Conservation (phyloP, 2,329 filamentous ascomycete genomes). For the Colletotrichum sublineola region DNA sequence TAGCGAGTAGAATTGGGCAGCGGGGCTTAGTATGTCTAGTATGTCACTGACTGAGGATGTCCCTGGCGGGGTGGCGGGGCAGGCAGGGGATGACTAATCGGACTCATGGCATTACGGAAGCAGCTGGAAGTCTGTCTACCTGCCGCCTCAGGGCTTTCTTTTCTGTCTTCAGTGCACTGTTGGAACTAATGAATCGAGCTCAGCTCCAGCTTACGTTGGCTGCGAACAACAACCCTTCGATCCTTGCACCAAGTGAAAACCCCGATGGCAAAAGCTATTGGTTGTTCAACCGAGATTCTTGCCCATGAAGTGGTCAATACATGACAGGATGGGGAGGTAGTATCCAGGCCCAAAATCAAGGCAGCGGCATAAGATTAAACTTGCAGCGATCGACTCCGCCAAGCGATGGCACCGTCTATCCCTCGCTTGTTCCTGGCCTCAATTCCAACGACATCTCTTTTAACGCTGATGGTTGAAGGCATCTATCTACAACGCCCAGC, state of each 20-base stretch:
- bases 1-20: not conserved
- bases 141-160: not conserved
- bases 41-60: slow-evolving; percentile 14
- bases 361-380: slow-evolving; percentile 28
- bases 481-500: not conserved
- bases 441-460: slow-evolving; percentile 28
- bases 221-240: slow-evolving; percentile 22
- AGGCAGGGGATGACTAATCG: slow-evolving; percentile 15
- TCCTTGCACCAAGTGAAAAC: slow-evolving; percentile 17
- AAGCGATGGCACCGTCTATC: slow-evolving; percentile 11
- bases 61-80: slow-evolving; percentile 34
- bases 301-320: not conserved
- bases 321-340: slow-evolving; percentile 8
- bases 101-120: not conserved
- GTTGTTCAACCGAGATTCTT: not conserved
- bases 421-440: slow-evolving; percentile 13
- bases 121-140: slow-evolving; percentile 1
- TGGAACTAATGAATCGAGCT: not conserved
- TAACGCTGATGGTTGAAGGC: not conserved
- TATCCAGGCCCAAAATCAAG: slow-evolving; percentile 23
- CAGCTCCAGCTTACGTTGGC: slow-evolving; percentile 33
- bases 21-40: slow-evolving; percentile 11
- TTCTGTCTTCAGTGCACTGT: slow-evolving; percentile 8
- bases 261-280: slow-evolving; percentile 19
- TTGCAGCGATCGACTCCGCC: slow-evolving; percentile 36